phyloP scores from a whole-genome alignment of 1,139 yeast genomes.

The Groenewaldozyma sp. region DNA sequence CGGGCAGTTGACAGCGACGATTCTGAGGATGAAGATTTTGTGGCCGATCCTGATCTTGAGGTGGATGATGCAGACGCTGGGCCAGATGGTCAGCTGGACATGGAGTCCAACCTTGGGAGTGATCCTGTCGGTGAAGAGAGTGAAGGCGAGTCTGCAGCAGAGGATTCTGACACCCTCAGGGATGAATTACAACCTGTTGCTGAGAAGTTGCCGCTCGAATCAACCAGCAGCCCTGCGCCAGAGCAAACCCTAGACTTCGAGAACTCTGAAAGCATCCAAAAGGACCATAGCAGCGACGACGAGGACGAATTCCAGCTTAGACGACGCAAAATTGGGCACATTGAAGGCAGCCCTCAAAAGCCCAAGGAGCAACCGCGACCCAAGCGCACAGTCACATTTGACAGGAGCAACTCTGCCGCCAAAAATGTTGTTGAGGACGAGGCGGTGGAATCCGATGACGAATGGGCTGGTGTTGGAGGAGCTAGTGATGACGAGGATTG shows the following conservation, averaged over 20 bases:
- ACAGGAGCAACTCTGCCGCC: constrained; percentile 33
- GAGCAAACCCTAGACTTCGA: constrained; percentile 22
- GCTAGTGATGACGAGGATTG: constrained; percentile 53
- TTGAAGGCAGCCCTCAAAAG: constrained; percentile 15
- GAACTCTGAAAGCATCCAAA: constrained; percentile 18
- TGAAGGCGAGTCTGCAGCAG: not conserved
- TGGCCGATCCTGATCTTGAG: constrained; percentile 12
- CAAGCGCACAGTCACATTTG: constrained; percentile 30
- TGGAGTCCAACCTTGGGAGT: constrained; percentile 18
- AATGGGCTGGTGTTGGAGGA: constrained; percentile 89
- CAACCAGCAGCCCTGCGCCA: constrained; percentile 20
- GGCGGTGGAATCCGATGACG: constrained; percentile 96
- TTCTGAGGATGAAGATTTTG: constrained; percentile 19
- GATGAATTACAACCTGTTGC: not conserved
- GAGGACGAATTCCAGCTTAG: constrained; percentile 5
- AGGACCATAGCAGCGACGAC: constrained; percentile 21
- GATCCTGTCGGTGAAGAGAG: not conserved
- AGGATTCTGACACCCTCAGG: not conserved
- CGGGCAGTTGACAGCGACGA: constrained; percentile 33
- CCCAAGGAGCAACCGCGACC: constrained; percentile 35
- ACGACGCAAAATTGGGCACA: not conserved
- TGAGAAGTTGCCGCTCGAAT: constrained; percentile 7
- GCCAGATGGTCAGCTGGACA: constrained; percentile 11
- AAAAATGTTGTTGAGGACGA: constrained; percentile 62
- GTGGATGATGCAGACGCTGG: constrained; percentile 22